Percentiles rank a stretch among this genome's conserved stretches.
Conservation (phyloP, 192 early-diverging fungal species). For the Obelidium mucronatum region DNA sequence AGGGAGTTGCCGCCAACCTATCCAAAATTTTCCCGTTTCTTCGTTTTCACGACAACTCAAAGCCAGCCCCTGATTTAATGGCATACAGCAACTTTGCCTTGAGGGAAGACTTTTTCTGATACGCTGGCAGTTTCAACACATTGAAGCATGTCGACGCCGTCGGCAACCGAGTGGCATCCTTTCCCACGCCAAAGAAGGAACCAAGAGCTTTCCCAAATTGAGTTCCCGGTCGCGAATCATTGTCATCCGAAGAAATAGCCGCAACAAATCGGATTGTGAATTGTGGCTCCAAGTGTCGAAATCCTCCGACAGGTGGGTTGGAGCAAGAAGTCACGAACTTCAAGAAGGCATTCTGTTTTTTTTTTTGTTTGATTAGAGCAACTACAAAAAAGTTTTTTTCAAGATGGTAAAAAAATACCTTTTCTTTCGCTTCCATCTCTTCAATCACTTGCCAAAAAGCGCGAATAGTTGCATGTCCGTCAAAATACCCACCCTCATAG, state of each 20-base stretch:
- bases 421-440: conserved; percentile 39
- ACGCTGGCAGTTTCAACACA: conserved; percentile 52
- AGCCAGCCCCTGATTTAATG: conserved; percentile 49
- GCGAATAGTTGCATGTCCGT: conserved; percentile 44
- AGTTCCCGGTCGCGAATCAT: neutral
- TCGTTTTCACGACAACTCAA: conserved; percentile 48
- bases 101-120: conserved; percentile 41
- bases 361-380: neutral
- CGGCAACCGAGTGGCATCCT: conserved; percentile 46
- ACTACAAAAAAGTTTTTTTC: neutral
- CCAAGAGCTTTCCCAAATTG: conserved; percentile 36
- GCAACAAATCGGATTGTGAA: conserved; percentile 50
- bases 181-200: conserved; percentile 44
- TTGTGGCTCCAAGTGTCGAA: conserved; percentile 44
- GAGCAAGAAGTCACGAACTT: conserved; percentile 52
- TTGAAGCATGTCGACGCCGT: conserved; percentile 57
- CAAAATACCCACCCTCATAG: conserved; percentile 53
- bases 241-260: conserved; percentile 30
- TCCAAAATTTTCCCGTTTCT: neutral
- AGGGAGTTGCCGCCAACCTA: neutral
- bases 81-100: conserved; percentile 51
- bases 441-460: conserved; percentile 45
- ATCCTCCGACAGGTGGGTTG: conserved; percentile 50
- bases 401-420: neutral
- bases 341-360: conserved; percentile 37